Conservation (phyloP, 305 asterid species). For the Stenogyne calaminthoides region DNA sequence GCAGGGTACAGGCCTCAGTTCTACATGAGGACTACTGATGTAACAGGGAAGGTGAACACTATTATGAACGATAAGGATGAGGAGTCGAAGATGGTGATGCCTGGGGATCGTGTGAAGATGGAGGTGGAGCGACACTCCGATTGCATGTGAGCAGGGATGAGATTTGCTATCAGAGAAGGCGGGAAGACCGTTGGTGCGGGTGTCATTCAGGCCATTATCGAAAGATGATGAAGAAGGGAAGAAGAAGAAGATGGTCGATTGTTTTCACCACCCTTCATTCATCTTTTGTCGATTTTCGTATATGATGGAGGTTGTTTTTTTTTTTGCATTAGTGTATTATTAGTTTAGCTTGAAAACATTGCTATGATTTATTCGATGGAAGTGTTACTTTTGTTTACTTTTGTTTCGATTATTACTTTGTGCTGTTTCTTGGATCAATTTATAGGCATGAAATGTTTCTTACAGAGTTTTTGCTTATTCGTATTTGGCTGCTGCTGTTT, state of each 20-base stretch:
- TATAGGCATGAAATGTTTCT: background rate
- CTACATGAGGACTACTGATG: conserved; percentile 60
- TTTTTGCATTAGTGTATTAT: conserved; percentile 28
- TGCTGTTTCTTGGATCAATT: conserved; percentile 13
- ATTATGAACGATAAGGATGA: conserved; percentile 53
- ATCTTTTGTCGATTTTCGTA: conserved; percentile 27
- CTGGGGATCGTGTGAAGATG: conserved; percentile 60
- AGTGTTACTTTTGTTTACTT: conserved; percentile 24
- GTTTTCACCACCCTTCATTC: conserved; percentile 14
- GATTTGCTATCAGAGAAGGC: conserved; percentile 60
- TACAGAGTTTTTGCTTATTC: background rate
- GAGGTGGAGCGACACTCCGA: conserved; percentile 54
- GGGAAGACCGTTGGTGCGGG: conserved; percentile 62
- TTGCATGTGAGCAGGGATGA: conserved; percentile 63
- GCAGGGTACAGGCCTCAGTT: conserved; percentile 61
- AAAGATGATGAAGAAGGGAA: conserved; percentile 30
- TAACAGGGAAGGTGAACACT: conserved; percentile 49
- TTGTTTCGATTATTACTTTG: conserved; percentile 12
- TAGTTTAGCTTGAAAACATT: conserved; percentile 36
- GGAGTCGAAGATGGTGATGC: conserved; percentile 68
- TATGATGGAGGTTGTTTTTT: conserved; percentile 34
- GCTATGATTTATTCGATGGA: conserved; percentile 27
- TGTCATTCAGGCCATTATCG: conserved; percentile 47
- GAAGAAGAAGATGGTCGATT: background rate
- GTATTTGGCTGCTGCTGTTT: background rate